Percentiles rank a stretch among this genome's conserved stretches.
phyloP scores from a whole-genome alignment of 495 filamentous ascomycete species.

The Tuber calosporum region DNA sequence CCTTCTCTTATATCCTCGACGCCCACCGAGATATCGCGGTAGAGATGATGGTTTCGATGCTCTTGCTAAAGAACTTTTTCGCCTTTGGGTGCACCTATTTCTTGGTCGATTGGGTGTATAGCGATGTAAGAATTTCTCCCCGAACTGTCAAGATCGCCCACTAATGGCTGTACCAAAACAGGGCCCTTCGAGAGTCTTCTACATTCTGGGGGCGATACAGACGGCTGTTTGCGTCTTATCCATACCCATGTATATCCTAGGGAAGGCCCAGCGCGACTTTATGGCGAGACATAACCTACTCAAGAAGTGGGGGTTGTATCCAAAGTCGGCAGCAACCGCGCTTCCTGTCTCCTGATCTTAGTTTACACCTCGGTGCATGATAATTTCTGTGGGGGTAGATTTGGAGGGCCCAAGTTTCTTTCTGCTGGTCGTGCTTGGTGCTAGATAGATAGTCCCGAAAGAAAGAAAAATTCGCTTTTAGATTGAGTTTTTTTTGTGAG shows the following conservation, averaged over 20 bases:
- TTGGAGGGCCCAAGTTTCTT: neutral
- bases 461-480: neutral
- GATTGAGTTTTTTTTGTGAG: neutral
- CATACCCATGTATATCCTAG: constrained; percentile 46
- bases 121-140: constrained; percentile 13
- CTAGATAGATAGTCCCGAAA: neutral
- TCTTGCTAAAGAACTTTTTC: constrained; percentile 47
- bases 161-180: neutral
- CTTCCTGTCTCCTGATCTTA: constrained; percentile 13
- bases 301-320: constrained; percentile 37
- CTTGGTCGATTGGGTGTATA: constrained; percentile 45
- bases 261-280: constrained; percentile 42
- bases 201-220: constrained; percentile 45
- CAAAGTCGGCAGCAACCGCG: constrained; percentile 18
- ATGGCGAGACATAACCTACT: constrained; percentile 35
- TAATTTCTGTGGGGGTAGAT: neutral
- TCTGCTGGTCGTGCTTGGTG: neutral
- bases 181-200: constrained; percentile 45
- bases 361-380: neutral
- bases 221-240: constrained; percentile 44
- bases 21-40: constrained; percentile 46
- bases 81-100: constrained; percentile 48
- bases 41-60: constrained; percentile 46
- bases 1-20: constrained; percentile 46
- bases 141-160: neutral